Base-by-base conservation (phyloP, 140 eudicot genomes). In the Oenanthe javanica region DNA sequence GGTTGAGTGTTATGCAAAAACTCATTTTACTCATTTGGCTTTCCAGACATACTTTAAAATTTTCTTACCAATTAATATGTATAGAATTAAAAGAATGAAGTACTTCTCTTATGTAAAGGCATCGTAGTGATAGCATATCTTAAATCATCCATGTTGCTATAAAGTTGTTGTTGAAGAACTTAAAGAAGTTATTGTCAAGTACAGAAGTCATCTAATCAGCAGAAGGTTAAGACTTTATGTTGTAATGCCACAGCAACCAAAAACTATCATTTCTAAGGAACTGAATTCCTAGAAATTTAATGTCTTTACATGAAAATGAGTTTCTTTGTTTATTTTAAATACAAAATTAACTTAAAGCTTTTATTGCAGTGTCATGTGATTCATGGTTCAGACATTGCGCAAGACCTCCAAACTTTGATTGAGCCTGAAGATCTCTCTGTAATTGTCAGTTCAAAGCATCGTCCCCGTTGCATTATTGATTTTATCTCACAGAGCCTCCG, bases 391-490 rank as follows among this genome's bases (percentile, higher is more conserved):
- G 96, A 96, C 77, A 76, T 82, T 50, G 92, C 84, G 18, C 72
- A 57, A 78, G 99, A 96, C 81, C 97, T 92, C 36, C 72, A 84
- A 83, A 80, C 80, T 80, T 79, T 93, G 51, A 95, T 96, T 4
- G 99, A 93, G 78, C 91, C 79, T 19, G 97, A 93, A 49, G 99
- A 96, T 81, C 87, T 95, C 43, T 84, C 85, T 14, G 83, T 88
- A 7, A 89, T 95, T 82, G 93, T 95, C 85, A 66, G 83, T 79
- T 89, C 99, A 79, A 89, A 85, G 67, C 96, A 96, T 61, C 97
- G 97, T n/a, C 98, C 99, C 16, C 93, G 92, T 43, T 93, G 98
- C 89, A 87, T 96, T 77, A 93, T 91, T 57, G 93, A 91, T 61
- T 91, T 93, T 90, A 96, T 96, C 81, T 96, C 97, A 46, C 98